Evolutionary conservation across 805 yeast genomes (phyloP), one percentile per base, ranked within the genome.

Genomic region (Teunomyces aglyptinius): DNA sequence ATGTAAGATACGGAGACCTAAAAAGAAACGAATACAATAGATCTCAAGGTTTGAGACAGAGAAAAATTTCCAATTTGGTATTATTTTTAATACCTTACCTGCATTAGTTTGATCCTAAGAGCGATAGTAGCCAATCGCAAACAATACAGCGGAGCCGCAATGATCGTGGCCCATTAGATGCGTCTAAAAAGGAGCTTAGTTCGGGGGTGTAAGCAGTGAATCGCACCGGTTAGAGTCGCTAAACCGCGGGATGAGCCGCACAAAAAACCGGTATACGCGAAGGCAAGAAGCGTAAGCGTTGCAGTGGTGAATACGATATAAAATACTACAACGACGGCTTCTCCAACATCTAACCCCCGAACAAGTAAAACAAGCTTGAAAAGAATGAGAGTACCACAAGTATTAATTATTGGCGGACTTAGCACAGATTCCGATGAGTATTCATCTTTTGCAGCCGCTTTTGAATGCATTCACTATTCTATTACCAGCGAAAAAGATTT

Each of bases 381-480:
- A n/a, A 44, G 3, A 8, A 50, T 48, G 53, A 48, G 41, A 20
- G 52, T 49, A 44, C 53, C 50, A 16, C 55, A 58, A 36, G 64
- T 59, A 27, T 53, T 60, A 34, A 43, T 61, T 39, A 47, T 59
- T 20, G 65, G 65, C 24, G 58, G 52, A 43, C 42, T 59, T 19
- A 51, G 52, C 48, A 50, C 51, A 15, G 43, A 47, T 8, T 49
- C 54, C 39, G 49, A 53, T 15, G 55, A 49, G 38, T 60, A 53
- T 49, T 38, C 50, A 20, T 44, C 42, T 26, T 60, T 60, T 38
- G 49, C 47, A 40, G 42, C 50, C 27, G 52, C 53, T 28, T 60
- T 48, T 49, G 58, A 60, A 13, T 52, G 58, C 22, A 44, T 60
- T 15, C 51, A 41, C 41, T 55, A 60, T 44, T 42, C 46, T 19